Base-by-base conservation (phyloP, 257 asterid genomes). In the Marsdenia floribunda region DNA sequence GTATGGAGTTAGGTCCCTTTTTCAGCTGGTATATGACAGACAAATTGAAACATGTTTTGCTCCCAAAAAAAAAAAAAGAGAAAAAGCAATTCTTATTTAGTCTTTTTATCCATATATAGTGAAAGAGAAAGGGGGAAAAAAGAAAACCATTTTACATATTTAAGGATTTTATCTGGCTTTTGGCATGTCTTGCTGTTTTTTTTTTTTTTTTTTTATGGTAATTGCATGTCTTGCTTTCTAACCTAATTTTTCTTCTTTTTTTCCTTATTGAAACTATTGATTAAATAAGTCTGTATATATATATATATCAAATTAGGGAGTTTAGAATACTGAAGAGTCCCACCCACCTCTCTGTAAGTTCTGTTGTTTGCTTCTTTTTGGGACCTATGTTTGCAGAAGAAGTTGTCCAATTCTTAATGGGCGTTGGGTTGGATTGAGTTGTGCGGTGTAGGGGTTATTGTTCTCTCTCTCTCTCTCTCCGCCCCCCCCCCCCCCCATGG, bases 21-120 rank as follows among this genome's bases (percentile, higher is more conserved):
- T 49, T 70, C 66, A 60, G 65, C 53, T 49, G 55, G 35, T 26
- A 26, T 11, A 29, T 26, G 55, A 66, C 49, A 73, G 35, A 65
- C 81, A 61, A 42, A 54, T 5, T 33, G 53, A 75, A 59, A 81
- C 79, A 76, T 81, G 83, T 84, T 84, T 40, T 79, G 83, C 74
- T 76, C 80, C 69, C 60, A 75, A 78, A 68, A 59, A 58, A 13
- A 67, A 71, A 42, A 59, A 77, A 58, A 73, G 65, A 69, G 55
- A 75, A 76, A 59, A 66, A 73, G 53, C 77, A 52, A 47, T 49
- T 73, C 68, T 76, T 50, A 12, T 21, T 46, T 59, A 60, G 75
- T 84, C 77, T 21, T 61, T 42, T 61, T 79, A 50, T 46, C 85
- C 83, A 74, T 74, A 76, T 76, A 83, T 79, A 50, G 77, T 22